Evolutionary conservation across 495 filamentous ascomycete genomes (phyloP).

Genomic region (Neurospora tetraspora): DNA sequence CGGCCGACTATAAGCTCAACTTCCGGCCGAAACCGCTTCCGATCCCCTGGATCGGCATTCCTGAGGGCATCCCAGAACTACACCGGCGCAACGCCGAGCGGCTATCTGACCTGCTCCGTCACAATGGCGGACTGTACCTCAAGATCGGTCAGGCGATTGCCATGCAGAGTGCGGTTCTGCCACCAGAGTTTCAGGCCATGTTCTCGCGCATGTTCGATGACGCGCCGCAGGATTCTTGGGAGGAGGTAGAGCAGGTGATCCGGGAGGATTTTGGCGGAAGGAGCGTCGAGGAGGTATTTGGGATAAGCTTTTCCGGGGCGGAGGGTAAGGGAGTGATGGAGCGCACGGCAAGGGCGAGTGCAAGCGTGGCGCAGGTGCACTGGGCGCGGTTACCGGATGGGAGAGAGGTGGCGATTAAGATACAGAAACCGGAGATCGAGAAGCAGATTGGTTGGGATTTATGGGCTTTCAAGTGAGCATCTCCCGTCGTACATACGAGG

Average conservation of each 20-base stretch:
- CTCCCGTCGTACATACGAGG: neutral
- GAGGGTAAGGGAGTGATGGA: slow-evolving; percentile 72
- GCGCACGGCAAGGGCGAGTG: slow-evolving; percentile 72
- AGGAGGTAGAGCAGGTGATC: slow-evolving; percentile 77
- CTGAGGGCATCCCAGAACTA: slow-evolving; percentile 55
- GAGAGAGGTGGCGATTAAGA: slow-evolving; percentile 84
- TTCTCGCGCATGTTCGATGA: slow-evolving; percentile 96
- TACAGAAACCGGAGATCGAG: slow-evolving; percentile 90
- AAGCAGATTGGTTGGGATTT: slow-evolving; percentile 87
- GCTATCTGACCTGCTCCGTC: slow-evolving; percentile 63
- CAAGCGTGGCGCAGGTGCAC: slow-evolving; percentile 92
- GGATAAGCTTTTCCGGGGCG: slow-evolving; percentile 64
- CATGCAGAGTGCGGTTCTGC: slow-evolving; percentile 91
- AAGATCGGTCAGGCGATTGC: slow-evolving; percentile 98
- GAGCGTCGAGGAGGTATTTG: slow-evolving; percentile 79
- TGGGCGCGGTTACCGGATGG: slow-evolving; percentile 82
- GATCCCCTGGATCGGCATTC: slow-evolving; percentile 34
- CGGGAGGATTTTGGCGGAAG: slow-evolving; percentile 76
- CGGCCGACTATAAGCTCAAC: slow-evolving; percentile 92
- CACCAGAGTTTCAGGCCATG: slow-evolving; percentile 90
- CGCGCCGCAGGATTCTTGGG: slow-evolving; percentile 89
- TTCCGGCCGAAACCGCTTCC: slow-evolving; percentile 73
- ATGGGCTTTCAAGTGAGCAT: slow-evolving; percentile 79
- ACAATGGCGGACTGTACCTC: slow-evolving; percentile 88
- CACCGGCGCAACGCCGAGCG: slow-evolving; percentile 77